Conservation (phyloP, 176 grass and related monocot species). For the Bolboschoenus planiculmis region DNA sequence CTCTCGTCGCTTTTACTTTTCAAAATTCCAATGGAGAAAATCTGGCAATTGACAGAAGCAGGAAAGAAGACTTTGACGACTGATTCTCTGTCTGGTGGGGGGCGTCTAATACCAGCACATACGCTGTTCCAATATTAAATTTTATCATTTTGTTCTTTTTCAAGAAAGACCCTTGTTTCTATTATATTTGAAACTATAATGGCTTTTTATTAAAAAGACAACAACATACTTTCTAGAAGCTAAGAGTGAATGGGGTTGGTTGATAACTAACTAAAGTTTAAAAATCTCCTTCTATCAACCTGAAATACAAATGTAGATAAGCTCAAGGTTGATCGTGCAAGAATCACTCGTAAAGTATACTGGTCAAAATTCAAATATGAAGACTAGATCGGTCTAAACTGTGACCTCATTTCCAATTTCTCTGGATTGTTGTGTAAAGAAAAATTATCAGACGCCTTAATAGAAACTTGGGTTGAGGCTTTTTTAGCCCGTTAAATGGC, state of each 20-base stretch:
- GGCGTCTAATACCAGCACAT: not conserved
- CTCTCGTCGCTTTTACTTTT: not conserved
- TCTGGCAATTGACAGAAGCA: not conserved
- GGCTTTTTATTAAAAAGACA: too few relatives aligned
- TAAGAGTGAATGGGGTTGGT: not conserved
- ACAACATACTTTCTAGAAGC: too few relatives aligned
- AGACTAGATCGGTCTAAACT: not conserved
- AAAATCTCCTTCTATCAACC: not conserved
- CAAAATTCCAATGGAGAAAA: not conserved
- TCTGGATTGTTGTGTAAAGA: not conserved
- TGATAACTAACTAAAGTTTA: too few relatives aligned
- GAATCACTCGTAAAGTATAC: not conserved
- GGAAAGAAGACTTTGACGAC: conserved; percentile 34
- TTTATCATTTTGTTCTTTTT: not conserved
- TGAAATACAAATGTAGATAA: not conserved
- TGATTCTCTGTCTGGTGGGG: conserved; percentile 15
- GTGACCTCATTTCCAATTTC: not conserved
- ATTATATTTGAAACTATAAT: not conserved
- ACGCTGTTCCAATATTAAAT: not conserved
- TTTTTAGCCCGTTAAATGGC: not conserved
- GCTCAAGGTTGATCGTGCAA: not conserved
- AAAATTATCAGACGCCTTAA: not conserved
- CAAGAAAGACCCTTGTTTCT: not conserved
- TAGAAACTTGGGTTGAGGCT: not conserved
- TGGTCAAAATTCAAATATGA: not conserved